Base-by-base conservation (phyloP, 1,139 yeast species). In the Arxiozyma heterogenica region DNA sequence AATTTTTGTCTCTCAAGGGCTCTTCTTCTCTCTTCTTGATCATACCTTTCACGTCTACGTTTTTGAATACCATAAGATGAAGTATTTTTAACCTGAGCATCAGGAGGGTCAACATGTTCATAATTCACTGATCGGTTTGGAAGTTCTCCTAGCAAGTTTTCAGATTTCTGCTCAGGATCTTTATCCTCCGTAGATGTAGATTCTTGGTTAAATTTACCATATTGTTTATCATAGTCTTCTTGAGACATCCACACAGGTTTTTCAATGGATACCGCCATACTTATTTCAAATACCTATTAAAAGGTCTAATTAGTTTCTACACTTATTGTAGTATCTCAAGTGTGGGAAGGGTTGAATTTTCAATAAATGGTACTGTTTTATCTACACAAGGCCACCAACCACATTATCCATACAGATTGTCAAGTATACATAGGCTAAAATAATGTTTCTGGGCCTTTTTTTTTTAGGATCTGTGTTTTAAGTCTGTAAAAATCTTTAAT, bases 241-340 rank as follows among this genome's bases (percentile, higher is more conserved):
- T 70, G 70, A 38, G 71, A 64, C 73, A 71, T 70, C 74, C 75
- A 71, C 42, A 64, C 61, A 43, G 72, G 70, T 53, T 67, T 66
- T 44, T 65, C 69, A 38, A 69, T 68, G 49, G 56, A 59, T 30
- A 54, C 15, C 20, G 22, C 41, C 47, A 45, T 45, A 45, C 3
- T 45, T 45, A 34, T 15, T 34, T 34, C n/a, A 3, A 34, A 34
- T 15, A 34, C 17, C 4, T 15, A 3, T 12, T 15, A 34, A 34
- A 34, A 3, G 3, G n/a, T n/a, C n/a, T 2, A 12, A 34, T 34
- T 34, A 15, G n/a, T 34, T n/a, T 34, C 17, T 4, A 34, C 15
- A 34, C 4, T 8, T 34, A 3, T 34, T 34, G 12, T 34, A 15
- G 8, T 34, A 34, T 6, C 39, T 34, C n/a, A n/a, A n/a, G n/a